These are phyloP conservation scores for Pluteus cervinus DNA, from an alignment of 768 basidiomycete species.

Conservation along the genomic window DNA sequence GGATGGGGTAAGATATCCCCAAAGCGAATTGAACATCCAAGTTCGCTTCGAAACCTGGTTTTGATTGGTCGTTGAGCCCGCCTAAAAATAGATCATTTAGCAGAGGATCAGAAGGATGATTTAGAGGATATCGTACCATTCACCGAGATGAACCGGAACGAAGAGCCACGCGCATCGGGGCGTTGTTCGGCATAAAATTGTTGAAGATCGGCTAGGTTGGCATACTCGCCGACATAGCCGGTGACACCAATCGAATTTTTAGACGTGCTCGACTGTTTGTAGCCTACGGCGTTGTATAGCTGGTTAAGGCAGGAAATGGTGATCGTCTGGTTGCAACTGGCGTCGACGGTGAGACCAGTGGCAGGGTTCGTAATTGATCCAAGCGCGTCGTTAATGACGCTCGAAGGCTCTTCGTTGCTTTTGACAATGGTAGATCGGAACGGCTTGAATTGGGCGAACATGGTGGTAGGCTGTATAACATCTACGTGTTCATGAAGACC, in stretches of 20 bases:
- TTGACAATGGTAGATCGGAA: constrained; percentile 27
- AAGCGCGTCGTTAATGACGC: constrained; percentile 9
- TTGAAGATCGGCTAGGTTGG: constrained; percentile 47
- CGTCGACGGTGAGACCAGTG: constrained; percentile 34
- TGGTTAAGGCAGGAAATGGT: constrained; percentile 49
- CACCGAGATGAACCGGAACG: constrained; percentile 48
- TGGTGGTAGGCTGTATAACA: constrained; percentile 67
- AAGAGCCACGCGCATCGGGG: constrained; percentile 41
- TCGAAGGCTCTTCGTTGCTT: constrained; percentile 16
- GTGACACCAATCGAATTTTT: constrained; percentile 50
- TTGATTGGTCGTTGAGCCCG: constrained; percentile 52
- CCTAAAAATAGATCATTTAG: constrained; percentile 28
- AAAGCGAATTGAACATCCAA: constrained; percentile 65
- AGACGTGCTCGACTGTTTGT: constrained; percentile 31
- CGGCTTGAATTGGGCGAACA: constrained; percentile 38
- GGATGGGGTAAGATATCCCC: constrained; percentile 58
- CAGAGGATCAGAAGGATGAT: not conserved
- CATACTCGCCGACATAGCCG: constrained; percentile 46
- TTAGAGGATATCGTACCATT: constrained; percentile 33
- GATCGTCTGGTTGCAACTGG: constrained; percentile 42
- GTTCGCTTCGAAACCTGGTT: constrained; percentile 60
- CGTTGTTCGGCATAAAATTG: constrained; percentile 43
- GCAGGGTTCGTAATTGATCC: constrained; percentile 13
- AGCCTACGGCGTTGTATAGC: constrained; percentile 48
- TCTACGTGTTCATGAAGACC: constrained; percentile 56